Evolutionary conservation across 768 basidiomycete species (phyloP).

Genomic region (Filobasidium wieringae): DNA sequence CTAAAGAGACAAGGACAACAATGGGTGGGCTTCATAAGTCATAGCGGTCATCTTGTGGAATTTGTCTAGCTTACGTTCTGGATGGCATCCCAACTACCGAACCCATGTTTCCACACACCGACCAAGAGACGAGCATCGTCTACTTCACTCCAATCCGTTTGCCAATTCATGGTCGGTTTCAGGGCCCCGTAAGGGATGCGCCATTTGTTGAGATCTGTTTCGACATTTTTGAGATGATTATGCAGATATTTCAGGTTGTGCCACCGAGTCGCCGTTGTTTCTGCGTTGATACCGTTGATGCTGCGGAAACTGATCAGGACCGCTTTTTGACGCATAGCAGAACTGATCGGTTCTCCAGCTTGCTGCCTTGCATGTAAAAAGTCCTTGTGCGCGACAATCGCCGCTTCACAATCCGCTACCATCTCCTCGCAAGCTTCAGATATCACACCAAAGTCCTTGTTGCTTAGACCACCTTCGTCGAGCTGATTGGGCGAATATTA

Average conservation of each 20-base stretch:
- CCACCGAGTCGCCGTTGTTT: slow-evolving; percentile 81
- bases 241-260: slow-evolving; percentile 80
- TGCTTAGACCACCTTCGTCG: slow-evolving; percentile 72
- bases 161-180: slow-evolving; percentile 90
- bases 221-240: slow-evolving; percentile 54
- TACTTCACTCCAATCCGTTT: slow-evolving; percentile 79
- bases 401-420: slow-evolving; percentile 67
- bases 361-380: slow-evolving; percentile 64
- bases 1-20: slow-evolving; percentile 41
- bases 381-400: slow-evolving; percentile 71
- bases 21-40: not conserved
- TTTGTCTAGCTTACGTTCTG: slow-evolving; percentile 41
- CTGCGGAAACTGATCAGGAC: slow-evolving; percentile 81
- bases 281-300: slow-evolving; percentile 90
- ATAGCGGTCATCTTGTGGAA: not conserved
- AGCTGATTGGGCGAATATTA: slow-evolving; percentile 48
- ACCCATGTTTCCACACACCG: slow-evolving; percentile 84
- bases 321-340: slow-evolving; percentile 93
- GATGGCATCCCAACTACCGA: slow-evolving; percentile 95
- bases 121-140: slow-evolving; percentile 92
- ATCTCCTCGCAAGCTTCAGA: slow-evolving; percentile 86
- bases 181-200: slow-evolving; percentile 81
- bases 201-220: slow-evolving; percentile 68
- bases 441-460: slow-evolving; percentile 89
- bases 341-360: slow-evolving; percentile 76